A percentile compares a stretch with the other conserved stretches of the same genome.
These are phyloP conservation scores for Ustilago bromivora DNA, from an alignment of 1,284 basidiomycete genomes.

Conservation along the genomic window DNA sequence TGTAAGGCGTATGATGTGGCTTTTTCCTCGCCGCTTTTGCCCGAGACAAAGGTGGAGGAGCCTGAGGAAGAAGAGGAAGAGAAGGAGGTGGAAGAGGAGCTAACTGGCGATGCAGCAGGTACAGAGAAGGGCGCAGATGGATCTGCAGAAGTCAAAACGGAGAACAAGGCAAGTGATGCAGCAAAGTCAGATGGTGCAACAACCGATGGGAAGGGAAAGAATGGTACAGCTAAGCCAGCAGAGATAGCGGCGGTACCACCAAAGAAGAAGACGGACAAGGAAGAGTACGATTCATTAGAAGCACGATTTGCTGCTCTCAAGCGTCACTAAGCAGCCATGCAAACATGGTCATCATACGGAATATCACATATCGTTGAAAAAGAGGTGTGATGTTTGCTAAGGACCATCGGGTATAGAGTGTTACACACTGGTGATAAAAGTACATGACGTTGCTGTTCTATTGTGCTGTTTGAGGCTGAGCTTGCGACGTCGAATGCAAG, in stretches of 20 bases:
- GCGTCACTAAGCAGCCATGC: conserved; percentile 12
- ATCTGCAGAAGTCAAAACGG: background rate
- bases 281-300: conserved; percentile 48
- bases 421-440: conserved; percentile 11
- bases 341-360: background rate
- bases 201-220: conserved; percentile 17
- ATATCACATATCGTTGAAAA: background rate
- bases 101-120: background rate
- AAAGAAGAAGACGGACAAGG: conserved; percentile 33
- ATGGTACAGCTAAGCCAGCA: conserved; percentile 6
- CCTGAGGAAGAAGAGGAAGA: conserved; percentile 3
- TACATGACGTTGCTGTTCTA: conserved; percentile 11
- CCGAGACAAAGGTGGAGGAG: conserved; percentile 33
- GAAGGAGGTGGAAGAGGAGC: conserved; percentile 7
- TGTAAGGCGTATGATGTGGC: conserved; percentile 63
- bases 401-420: conserved; percentile 11
- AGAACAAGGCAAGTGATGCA: conserved; percentile 13
- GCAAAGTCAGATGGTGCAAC: conserved; percentile 20
- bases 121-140: background rate
- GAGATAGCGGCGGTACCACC: conserved; percentile 22
- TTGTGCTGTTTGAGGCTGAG: conserved; percentile 25
- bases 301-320: conserved; percentile 56
- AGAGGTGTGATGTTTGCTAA: background rate
- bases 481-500: conserved; percentile 1
- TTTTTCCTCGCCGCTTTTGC: conserved; percentile 42